Evolutionary conservation across 495 filamentous ascomycete genomes (phyloP), one percentile per base, ranked within the genome.

Genomic region (Daldinia caldariorum): DNA sequence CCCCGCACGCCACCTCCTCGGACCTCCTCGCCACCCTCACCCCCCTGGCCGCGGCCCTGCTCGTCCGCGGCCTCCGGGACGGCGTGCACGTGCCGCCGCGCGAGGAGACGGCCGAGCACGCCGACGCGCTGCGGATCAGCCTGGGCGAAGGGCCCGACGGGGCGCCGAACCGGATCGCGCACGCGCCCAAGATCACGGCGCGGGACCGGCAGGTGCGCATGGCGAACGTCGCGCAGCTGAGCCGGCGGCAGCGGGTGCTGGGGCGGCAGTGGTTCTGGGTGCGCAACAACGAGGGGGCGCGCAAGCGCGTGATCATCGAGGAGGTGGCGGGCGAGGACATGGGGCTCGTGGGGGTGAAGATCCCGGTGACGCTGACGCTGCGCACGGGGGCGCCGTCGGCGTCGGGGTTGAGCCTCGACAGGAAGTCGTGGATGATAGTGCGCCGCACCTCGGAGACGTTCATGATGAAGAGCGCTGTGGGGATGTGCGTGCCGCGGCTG

Each of bases 1-100:
- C 75, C 0, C 9, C 0, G 5, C 6, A n/a, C 58, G 37, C 12
- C 26, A 39, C 37, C 53, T 77, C 72, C 4, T 38, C 32, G 0
- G 47, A 58, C 9, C 76, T 84, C 1, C 63, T 81, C 14, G 68
- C 75, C 0, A 53, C 75, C 0, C 76, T 91, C 6, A 83, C 85
- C 0, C 78, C 80, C 0, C 75, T 80, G 31, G 89, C 88, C 10
- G 88, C 89, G 0, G 72, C 83, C 3, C 80, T 94, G 71, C 85
- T 95, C 3, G 78, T 93, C 1, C 66, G 86, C 8, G 84, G 85
- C 1, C 83, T 94, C 16, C 77, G 83, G 6, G 70, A 80, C 2
- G 81, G 87, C 1, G 59, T 91, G 1, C 94, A 93, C 63, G 81
- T 93, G 0, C 89, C 89, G 3, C 91, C 91, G 5, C 64, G 87